Conservation (phyloP, 495 filamentous ascomycete species). For the Aspergillus funiculosus region DNA sequence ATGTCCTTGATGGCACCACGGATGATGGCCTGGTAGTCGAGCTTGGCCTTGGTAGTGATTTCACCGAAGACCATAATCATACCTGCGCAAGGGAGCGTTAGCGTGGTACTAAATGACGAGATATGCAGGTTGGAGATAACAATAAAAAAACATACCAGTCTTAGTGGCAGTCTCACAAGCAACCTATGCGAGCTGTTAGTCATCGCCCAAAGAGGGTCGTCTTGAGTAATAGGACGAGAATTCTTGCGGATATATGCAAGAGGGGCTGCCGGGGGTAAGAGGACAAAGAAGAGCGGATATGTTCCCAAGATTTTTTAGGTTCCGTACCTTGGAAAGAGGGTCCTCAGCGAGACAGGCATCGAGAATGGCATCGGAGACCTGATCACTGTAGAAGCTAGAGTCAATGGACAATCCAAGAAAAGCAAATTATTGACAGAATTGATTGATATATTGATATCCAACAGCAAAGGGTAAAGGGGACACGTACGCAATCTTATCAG, state of each 20-base stretch:
- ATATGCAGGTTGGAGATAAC: conserved; percentile 7
- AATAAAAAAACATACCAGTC: conserved; percentile 59
- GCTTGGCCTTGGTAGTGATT: conserved; percentile 89
- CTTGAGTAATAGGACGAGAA: conserved; percentile 1
- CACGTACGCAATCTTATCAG: conserved; percentile 87
- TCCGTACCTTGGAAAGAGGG: conserved; percentile 79
- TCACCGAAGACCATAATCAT: conserved; percentile 99
- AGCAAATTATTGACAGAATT: not conserved
- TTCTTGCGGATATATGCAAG: conserved; percentile 7
- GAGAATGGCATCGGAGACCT: conserved; percentile 97
- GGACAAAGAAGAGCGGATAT: conserved; percentile 6
- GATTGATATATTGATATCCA: too few species aligned
- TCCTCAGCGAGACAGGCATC: conserved; percentile 93
- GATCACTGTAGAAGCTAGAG: conserved; percentile 53
- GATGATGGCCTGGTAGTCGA: conserved; percentile 98
- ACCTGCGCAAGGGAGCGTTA: conserved; percentile 33
- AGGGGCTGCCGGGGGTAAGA: conserved; percentile 3
- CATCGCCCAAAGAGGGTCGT: not conserved
- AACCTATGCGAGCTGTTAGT: conserved; percentile 38
- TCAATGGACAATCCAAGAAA: conserved; percentile 7
- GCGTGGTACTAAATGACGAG: conserved; percentile 3
- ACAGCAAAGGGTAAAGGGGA: conserved; percentile 7
- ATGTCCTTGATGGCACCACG: conserved; percentile 96
- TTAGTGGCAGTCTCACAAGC: conserved; percentile 99
- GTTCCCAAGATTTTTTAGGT: too few species aligned